These are phyloP conservation scores for Carex cristatella DNA, from an alignment of 176 grass and related monocot species.

Conservation along the genomic window DNA sequence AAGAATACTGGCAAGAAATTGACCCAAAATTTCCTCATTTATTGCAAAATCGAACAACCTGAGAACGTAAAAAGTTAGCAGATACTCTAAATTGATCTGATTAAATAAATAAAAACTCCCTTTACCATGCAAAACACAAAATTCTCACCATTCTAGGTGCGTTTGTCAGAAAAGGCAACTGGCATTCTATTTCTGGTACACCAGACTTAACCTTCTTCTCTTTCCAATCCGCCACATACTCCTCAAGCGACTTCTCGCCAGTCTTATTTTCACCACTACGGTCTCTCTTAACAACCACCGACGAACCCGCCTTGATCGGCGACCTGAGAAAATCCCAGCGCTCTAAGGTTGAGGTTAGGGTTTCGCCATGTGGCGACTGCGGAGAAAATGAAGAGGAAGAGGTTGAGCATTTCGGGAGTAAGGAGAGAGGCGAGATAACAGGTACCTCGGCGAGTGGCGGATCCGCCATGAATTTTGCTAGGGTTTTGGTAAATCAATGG, in stretches of 20 bases:
- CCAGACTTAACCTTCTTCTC: slow-evolving; percentile 13
- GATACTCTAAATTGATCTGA: background rate
- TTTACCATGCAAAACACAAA: background rate
- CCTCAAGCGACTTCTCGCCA: background rate
- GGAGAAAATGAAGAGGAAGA: background rate
- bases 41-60: background rate
- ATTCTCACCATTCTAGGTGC: slow-evolving; percentile 13
- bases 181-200: background rate
- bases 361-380: background rate
- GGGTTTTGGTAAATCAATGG: background rate
- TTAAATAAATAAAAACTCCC: background rate
- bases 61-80: background rate
- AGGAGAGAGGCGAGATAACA: background rate
- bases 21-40: background rate
- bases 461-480: slow-evolving; percentile 4
- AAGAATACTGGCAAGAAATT: background rate
- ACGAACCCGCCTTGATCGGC: background rate
- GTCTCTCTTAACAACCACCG: background rate
- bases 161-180: slow-evolving; percentile 16
- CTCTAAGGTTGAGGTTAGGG: slow-evolving; percentile 14
- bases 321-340: slow-evolving; percentile 10
- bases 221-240: background rate
- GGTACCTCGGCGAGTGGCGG: background rate
- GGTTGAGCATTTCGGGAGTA: background rate
- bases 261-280: background rate